Percentiles rank a stretch among this genome's conserved stretches.
Evolutionary conservation across 2,329 filamentous ascomycete genomes (phyloP).

Genomic region (Apiospora kogelbergensis): DNA sequence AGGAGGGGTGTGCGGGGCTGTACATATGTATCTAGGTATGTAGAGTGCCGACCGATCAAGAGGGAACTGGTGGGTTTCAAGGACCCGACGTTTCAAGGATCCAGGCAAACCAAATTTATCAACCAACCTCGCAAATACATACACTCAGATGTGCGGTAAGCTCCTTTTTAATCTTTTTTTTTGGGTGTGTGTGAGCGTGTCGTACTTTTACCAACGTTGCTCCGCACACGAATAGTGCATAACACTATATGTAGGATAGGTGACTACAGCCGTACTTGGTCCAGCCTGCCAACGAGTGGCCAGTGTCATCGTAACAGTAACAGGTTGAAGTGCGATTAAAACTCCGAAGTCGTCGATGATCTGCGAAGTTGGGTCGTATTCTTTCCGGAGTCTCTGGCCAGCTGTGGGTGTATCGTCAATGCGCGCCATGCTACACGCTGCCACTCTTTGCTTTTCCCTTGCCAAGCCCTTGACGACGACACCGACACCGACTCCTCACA

Average conservation of each 20-base stretch:
- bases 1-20: background rate
- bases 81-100: background rate
- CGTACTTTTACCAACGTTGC: background rate
- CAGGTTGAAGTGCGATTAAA: background rate
- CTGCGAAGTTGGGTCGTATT: background rate
- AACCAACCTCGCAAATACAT: background rate
- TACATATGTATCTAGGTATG: background rate
- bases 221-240: background rate
- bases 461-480: background rate
- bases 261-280: background rate
- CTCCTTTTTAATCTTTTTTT: background rate
- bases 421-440: background rate
- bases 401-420: background rate
- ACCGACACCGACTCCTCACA: background rate
- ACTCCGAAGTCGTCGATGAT: background rate
- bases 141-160: background rate
- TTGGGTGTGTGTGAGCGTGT: background rate
- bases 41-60: background rate
- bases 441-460: background rate
- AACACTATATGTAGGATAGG: background rate
- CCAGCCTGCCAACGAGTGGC: background rate
- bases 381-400: background rate
- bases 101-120: constrained; percentile 1
- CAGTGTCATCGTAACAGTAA: background rate
- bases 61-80: constrained; percentile 3